Percentiles rank a stretch among this genome's conserved stretches.
Conservation (phyloP, 2,329 filamentous ascomycete species). For the Moelleriella libera region DNA sequence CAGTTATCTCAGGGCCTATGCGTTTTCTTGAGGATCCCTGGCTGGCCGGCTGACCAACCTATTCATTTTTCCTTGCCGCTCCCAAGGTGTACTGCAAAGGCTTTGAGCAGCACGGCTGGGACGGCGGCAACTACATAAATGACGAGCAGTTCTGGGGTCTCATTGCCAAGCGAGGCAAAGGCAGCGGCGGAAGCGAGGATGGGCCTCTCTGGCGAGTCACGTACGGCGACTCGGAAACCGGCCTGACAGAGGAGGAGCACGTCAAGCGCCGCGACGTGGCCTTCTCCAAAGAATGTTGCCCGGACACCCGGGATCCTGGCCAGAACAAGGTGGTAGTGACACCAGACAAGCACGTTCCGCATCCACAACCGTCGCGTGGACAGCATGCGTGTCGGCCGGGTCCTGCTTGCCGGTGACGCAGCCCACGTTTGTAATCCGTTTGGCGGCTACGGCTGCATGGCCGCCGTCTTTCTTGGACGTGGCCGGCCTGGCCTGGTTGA, state of each 20-base stretch:
- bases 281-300: constrained; percentile 28
- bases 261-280: constrained; percentile 3
- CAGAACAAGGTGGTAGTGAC: constrained; percentile 28
- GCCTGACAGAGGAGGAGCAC: constrained; percentile 22
- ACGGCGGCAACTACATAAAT: constrained; percentile 34
- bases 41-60: background rate
- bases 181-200: constrained; percentile 17
- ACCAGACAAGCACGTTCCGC: constrained; percentile 22
- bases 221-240: constrained; percentile 31
- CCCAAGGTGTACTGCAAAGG: constrained; percentile 25
- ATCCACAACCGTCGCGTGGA: constrained; percentile 35
- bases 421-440: constrained; percentile 39
- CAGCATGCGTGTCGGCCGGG: constrained; percentile 29
- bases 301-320: constrained; percentile 29
- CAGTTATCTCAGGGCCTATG: background rate
- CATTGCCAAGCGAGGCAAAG: constrained; percentile 34
- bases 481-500: constrained; percentile 32
- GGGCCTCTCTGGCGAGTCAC: constrained; percentile 34
- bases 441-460: constrained; percentile 34
- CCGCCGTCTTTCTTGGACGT: constrained; percentile 31
- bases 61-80: background rate
- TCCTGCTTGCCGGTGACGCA: constrained; percentile 35
- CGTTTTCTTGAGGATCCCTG: background rate
- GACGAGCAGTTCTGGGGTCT: constrained; percentile 38
- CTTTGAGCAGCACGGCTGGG: constrained; percentile 26